phyloP scores from a whole-genome alignment of 2,329 filamentous ascomycete species.

The Apiospora rasikravindrae region DNA sequence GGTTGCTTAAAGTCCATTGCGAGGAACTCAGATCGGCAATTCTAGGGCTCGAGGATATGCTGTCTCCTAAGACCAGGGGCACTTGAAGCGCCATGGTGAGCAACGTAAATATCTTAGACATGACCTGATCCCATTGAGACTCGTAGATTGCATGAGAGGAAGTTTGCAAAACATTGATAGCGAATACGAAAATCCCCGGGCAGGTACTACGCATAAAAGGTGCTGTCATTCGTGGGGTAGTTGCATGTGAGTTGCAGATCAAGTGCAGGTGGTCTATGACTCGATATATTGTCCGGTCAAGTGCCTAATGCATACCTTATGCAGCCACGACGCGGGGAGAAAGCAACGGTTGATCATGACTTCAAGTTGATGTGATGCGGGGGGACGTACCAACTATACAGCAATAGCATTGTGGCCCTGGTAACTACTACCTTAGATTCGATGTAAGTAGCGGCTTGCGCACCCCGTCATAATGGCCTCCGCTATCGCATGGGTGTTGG shows the following conservation, averaged over 20 bases:
- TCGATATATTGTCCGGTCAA: neutral
- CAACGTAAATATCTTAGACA: neutral
- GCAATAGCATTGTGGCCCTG: too few relatives aligned
- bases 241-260: neutral
- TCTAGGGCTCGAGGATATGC: neutral
- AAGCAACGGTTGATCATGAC: neutral
- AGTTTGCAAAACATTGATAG: neutral
- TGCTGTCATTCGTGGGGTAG: neutral
- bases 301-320: neutral
- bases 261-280: neutral
- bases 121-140: neutral
- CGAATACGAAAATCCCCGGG: neutral
- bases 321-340: neutral
- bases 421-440: too few relatives aligned
- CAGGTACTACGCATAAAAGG: neutral
- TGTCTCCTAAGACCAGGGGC: neutral
- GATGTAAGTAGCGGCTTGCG: too few relatives aligned
- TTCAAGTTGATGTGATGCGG: neutral
- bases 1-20: conserved; percentile 51
- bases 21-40: conserved; percentile 45
- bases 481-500: too few relatives aligned
- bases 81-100: neutral
- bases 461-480: too few relatives aligned
- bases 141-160: too few relatives aligned
- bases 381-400: too few relatives aligned